phyloP scores from a whole-genome alignment of 2,329 filamentous ascomycete species.

The Atkinsonella hypoxylon region DNA sequence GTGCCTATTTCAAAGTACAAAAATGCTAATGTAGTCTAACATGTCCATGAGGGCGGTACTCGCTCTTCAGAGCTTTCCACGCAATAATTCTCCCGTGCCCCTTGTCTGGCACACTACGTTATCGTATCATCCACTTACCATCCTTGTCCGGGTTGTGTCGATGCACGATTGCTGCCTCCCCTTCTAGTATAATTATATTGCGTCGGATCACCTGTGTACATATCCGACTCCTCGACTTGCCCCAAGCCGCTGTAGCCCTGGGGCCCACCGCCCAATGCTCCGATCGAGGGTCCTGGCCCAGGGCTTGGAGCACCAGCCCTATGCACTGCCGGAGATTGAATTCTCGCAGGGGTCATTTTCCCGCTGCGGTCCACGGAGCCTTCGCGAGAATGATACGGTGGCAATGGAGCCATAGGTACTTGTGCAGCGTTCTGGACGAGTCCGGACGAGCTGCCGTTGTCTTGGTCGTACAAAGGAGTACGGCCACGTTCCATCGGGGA shows the following conservation, averaged over 20 bases:
- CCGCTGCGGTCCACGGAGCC: slow-evolving; percentile 13
- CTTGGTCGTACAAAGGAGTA: slow-evolving; percentile 37
- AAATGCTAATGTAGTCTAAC: slow-evolving; percentile 1
- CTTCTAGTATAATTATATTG: slow-evolving; percentile 47
- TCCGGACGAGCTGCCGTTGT: slow-evolving; percentile 41
- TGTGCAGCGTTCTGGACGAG: slow-evolving; percentile 41
- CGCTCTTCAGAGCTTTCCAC: background rate
- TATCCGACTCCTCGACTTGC: slow-evolving; percentile 34
- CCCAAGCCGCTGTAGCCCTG: slow-evolving; percentile 48
- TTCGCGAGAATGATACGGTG: slow-evolving; percentile 11
- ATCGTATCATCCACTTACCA: slow-evolving; percentile 18
- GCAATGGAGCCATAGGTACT: slow-evolving; percentile 31
- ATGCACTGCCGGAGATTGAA: slow-evolving; percentile 7
- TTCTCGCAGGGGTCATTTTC: slow-evolving; percentile 14
- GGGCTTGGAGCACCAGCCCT: background rate
- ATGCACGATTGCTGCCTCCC: slow-evolving; percentile 13
- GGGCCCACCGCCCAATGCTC: slow-evolving; percentile 45
- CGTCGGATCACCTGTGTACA: slow-evolving; percentile 28
- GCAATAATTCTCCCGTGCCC: background rate
- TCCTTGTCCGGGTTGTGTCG: slow-evolving; percentile 24
- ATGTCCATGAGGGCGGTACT: background rate
- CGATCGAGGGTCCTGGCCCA: slow-evolving; percentile 30
- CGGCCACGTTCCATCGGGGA: slow-evolving; percentile 20
- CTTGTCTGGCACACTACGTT: slow-evolving; percentile 7
- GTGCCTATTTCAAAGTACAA: slow-evolving; percentile 10